Evolutionary conservation across 306 rosid species (phyloP).

Genomic region (Alnus glutinosa): DNA sequence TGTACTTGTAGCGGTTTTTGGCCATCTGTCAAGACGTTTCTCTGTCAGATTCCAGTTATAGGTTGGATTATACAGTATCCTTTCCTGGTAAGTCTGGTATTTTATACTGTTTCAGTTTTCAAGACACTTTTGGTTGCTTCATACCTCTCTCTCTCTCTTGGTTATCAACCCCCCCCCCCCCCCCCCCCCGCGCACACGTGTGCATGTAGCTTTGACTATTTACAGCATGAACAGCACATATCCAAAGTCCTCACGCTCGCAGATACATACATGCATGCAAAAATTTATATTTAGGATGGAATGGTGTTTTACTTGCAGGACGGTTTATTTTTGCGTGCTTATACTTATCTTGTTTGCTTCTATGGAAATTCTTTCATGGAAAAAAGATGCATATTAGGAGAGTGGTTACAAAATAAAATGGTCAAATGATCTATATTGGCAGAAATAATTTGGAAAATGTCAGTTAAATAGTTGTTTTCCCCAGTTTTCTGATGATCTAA

Average conservation of each 20-base stretch:
- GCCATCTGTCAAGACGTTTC: constrained; percentile 77
- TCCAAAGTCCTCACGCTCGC: neutral
- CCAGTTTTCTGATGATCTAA: neutral
- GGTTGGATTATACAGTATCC: constrained; percentile 82
- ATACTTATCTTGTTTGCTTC: neutral
- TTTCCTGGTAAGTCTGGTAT: constrained; percentile 61
- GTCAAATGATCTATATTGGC: too few relatives aligned
- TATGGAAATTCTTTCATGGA: too few relatives aligned
- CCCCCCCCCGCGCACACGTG: neutral
- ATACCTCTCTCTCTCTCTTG: neutral
- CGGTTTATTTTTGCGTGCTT: neutral
- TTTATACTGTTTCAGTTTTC: constrained; percentile 11
- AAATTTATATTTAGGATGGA: neutral
- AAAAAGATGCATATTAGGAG: neutral
- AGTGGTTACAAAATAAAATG: neutral
- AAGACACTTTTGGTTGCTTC: constrained; percentile 15
- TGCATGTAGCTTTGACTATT: too few relatives aligned
- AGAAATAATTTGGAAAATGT: neutral
- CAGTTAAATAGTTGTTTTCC: neutral
- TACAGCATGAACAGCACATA: neutral
- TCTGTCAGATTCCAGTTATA: constrained; percentile 70
- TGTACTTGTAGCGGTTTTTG: constrained; percentile 74
- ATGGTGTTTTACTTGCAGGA: neutral
- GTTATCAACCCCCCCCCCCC: neutral
- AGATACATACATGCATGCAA: neutral